Conservation (phyloP, 2,329 filamentous ascomycete species). For the Byssochlamys sp. region DNA sequence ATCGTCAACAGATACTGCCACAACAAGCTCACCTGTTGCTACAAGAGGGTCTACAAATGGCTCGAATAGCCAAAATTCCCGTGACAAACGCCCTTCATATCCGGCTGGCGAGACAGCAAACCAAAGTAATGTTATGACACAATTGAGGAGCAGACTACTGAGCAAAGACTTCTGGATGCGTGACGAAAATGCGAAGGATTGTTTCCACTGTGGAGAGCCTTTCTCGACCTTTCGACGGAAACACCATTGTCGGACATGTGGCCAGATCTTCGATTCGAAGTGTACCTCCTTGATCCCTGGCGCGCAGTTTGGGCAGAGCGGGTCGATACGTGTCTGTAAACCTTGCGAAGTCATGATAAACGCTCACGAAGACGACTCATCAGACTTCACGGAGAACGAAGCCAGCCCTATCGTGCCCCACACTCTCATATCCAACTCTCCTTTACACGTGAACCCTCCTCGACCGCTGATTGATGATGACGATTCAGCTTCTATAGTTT, state of each 20-base stretch:
- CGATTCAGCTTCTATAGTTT: slow-evolving; percentile 37
- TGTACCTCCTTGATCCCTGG: slow-evolving; percentile 89
- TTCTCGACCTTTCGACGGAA: slow-evolving; percentile 93
- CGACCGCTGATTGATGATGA: slow-evolving; percentile 39
- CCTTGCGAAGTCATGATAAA: slow-evolving; percentile 87
- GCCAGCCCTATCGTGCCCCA: slow-evolving; percentile 53
- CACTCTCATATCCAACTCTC: slow-evolving; percentile 52
- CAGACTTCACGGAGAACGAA: slow-evolving; percentile 72
- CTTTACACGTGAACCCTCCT: slow-evolving; percentile 35
- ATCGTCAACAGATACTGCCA: slow-evolving; percentile 33
- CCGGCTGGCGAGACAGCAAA: slow-evolving; percentile 12
- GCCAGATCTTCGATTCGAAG: slow-evolving; percentile 96
- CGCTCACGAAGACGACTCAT: slow-evolving; percentile 79
- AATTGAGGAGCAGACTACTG: slow-evolving; percentile 75
- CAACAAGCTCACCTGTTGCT: slow-evolving; percentile 33
- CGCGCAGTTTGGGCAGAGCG: slow-evolving; percentile 73
- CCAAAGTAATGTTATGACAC: slow-evolving; percentile 36
- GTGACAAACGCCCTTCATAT: slow-evolving; percentile 11
- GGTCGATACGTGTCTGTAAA: slow-evolving; percentile 80
- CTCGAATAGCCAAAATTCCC: slow-evolving; percentile 9
- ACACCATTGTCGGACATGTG: slow-evolving; percentile 87
- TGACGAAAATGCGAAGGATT: slow-evolving; percentile 95
- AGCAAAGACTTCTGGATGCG: slow-evolving; percentile 99
- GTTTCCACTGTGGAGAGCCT: slow-evolving; percentile 78
- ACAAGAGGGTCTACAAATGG: slow-evolving; percentile 21